Conservation (phyloP, 1,284 basidiomycete genomes). For the Moesziomyces antarcticus region DNA sequence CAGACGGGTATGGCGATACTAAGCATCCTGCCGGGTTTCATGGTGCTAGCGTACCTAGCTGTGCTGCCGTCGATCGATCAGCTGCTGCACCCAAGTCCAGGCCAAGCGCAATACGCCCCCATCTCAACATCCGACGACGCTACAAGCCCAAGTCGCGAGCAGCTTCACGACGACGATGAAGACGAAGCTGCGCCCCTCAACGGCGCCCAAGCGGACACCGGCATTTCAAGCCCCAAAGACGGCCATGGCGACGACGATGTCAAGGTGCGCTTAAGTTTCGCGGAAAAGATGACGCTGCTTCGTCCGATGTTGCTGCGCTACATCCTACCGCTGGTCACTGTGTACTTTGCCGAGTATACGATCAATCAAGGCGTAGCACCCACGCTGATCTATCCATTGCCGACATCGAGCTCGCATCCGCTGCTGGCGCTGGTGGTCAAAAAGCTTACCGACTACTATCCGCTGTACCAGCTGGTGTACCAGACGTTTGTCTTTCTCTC, state of each 20-base stretch:
- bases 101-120: conserved; percentile 13
- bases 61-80: conserved; percentile 42
- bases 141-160: neutral
- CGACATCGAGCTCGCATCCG: conserved; percentile 73
- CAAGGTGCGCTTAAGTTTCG: conserved; percentile 40
- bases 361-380: conserved; percentile 73
- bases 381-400: conserved; percentile 89
- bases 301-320: conserved; percentile 62
- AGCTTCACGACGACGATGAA: neutral
- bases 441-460: conserved; percentile 91
- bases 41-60: conserved; percentile 53
- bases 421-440: conserved; percentile 81
- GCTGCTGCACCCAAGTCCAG: conserved; percentile 3
- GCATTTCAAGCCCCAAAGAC: too few species aligned
- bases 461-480: conserved; percentile 72
- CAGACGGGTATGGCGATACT: conserved; percentile 77
- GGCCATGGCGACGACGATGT: conserved; percentile 1
- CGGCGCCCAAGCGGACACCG: neutral
- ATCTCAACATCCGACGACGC: conserved; percentile 20
- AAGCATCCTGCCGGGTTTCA: conserved; percentile 55
- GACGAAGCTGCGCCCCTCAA: conserved; percentile 1
- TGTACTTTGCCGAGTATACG: conserved; percentile 67
- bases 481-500: conserved; percentile 94
- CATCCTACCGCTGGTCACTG: conserved; percentile 62
- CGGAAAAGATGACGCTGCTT: conserved; percentile 60